Conservation (phyloP, 306 rosid species). For the Vigna hirtella region DNA sequence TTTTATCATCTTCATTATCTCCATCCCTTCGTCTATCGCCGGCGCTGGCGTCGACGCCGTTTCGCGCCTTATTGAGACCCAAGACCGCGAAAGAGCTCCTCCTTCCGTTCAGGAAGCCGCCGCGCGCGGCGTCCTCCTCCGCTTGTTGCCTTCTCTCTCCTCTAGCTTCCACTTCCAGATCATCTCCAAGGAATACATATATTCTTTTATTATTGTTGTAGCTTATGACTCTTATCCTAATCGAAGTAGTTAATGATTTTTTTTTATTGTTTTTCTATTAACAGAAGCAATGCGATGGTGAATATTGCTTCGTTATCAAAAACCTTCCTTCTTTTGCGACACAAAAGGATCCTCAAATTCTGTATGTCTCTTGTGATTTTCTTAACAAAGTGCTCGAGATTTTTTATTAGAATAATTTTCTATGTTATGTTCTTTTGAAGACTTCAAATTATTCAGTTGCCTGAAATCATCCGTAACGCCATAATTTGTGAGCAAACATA, state of each 20-base stretch:
- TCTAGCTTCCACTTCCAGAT: conserved; percentile 71
- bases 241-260: not conserved
- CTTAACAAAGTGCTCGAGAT: not conserved
- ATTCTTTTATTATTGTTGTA: not conserved
- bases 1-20: conserved; percentile 40
- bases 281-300: conserved; percentile 74
- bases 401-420: not conserved
- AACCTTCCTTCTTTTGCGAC: conserved; percentile 62
- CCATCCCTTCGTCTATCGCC: conserved; percentile 34
- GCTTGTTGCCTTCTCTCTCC: conserved; percentile 73
- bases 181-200: conserved; percentile 57
- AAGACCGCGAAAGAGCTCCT: conserved; percentile 71
- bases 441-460: not conserved
- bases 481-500: no score
- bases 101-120: conserved; percentile 74
- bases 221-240: not conserved
- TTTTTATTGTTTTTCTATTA: conserved; percentile 10
- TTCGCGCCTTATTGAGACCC: conserved; percentile 69
- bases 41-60: conserved; percentile 60
- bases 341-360: conserved; percentile 63
- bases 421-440: not conserved
- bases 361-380: conserved; percentile 52
- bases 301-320: conserved; percentile 69
- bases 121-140: conserved; percentile 72
- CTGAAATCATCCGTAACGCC: not conserved